Percentiles rank a stretch among this genome's conserved stretches.
These are phyloP conservation scores for Viridothelium virens DNA, from an alignment of 495 filamentous ascomycete genomes.

Conservation along the genomic window DNA sequence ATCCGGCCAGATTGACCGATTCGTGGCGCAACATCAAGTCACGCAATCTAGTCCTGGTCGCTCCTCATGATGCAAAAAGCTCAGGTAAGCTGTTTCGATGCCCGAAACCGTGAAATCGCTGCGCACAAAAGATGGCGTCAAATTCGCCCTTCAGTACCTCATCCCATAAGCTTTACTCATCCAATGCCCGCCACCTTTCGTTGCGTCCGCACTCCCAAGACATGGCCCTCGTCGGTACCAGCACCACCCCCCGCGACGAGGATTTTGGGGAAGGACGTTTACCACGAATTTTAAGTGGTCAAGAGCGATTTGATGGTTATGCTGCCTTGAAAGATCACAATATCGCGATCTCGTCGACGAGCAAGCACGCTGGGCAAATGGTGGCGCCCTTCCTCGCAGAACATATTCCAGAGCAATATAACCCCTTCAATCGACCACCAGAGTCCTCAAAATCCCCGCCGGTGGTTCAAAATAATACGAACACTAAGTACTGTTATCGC, in stretches of 20 bases:
- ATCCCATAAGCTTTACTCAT: not conserved
- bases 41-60: no score
- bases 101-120: not conserved
- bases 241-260: not conserved
- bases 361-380: slow-evolving; percentile 45
- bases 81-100: no score
- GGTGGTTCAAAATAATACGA: slow-evolving; percentile 43
- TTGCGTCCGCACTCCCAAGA: slow-evolving; percentile 1
- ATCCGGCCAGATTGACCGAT: no score
- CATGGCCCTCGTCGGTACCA: not conserved
- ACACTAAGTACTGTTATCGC: slow-evolving; percentile 92
- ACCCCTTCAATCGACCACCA: slow-evolving; percentile 36
- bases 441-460: not conserved
- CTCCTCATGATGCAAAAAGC: no score
- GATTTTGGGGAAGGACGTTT: not conserved
- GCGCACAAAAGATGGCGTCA: slow-evolving; percentile 19
- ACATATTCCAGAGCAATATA: slow-evolving; percentile 79
- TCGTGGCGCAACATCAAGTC: no score
- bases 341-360: slow-evolving; percentile 21
- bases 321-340: slow-evolving; percentile 9
- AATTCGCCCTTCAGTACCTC: slow-evolving; percentile 12
- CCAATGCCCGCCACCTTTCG: not conserved
- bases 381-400: slow-evolving; percentile 77
- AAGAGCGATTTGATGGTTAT: not conserved
- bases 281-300: slow-evolving; percentile 1